Base-by-base conservation (phyloP, 129 eudicot genomes). In the Ambrosia trifida region DNA sequence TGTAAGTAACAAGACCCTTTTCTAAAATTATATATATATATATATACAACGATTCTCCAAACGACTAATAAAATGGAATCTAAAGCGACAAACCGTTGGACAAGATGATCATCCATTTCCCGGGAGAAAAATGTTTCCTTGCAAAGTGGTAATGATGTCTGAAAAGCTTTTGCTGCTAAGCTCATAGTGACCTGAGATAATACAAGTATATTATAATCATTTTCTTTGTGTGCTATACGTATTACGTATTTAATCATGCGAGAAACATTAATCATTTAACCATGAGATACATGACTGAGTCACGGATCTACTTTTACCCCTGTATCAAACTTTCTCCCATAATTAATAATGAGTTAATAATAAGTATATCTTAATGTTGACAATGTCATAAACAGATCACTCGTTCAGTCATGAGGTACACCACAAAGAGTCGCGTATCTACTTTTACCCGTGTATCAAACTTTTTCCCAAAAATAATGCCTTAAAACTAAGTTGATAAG, bases 121-220 rank as follows among this genome's bases (percentile, higher is more conserved):
- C 82, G 53, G 30, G 96, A 92, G 85, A 92, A 92, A 84, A 92
- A 92, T 41, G 98, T 92, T 70, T 92, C 91, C 65, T 78, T 89
- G 81, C 98, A 92, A 61, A 92, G 86, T 53, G 95, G 89, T 49
- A 92, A 77, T 11, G 88, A 85, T 36, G 89, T 92, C 78, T 86
- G 96, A 78, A 92, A 92, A 79, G 85, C 98, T 85, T 89, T 89
- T 18, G 95, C 98, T 72, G 98, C 98, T 83, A 92, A 78, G 88
- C 98, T 92, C 66, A 86, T 83, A 8, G 98, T 92, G 53, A 92
- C 95, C 98, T 92, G 95, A 61, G 40, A 75, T 65, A 68, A 4
- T 33, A 60, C 28, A 14, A 41, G 17, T 50, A 9, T 50, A 28
- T 53, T 65, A 45, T 24, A 20, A 20, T 54, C 18, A 31, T 30